Evolutionary conservation across 768 basidiomycete species (phyloP).

Genomic region (Crucibulum laeve): DNA sequence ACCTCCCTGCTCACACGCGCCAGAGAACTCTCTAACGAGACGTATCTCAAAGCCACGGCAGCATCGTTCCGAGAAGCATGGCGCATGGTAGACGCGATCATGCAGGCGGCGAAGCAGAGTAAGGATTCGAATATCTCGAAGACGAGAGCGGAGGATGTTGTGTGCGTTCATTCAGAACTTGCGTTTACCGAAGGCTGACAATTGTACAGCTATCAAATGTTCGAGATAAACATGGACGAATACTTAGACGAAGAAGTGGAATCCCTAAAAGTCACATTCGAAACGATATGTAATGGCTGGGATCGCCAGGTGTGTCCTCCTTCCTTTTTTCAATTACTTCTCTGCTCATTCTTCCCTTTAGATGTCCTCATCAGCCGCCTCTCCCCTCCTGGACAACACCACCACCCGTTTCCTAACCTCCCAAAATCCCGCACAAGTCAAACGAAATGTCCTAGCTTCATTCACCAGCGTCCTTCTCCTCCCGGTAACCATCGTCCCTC

Average conservation of each 20-base stretch:
- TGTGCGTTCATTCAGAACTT: slow-evolving; percentile 44
- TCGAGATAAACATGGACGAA: slow-evolving; percentile 95
- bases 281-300: slow-evolving; percentile 76
- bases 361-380: slow-evolving; percentile 5
- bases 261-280: slow-evolving; percentile 67
- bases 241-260: slow-evolving; percentile 95
- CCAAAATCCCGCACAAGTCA: slow-evolving; percentile 86
- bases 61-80: slow-evolving; percentile 88
- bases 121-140: slow-evolving; percentile 35
- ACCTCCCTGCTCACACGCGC: slow-evolving; percentile 72
- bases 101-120: slow-evolving; percentile 47
- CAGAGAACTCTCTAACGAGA: slow-evolving; percentile 63
- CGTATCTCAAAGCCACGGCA: slow-evolving; percentile 81
- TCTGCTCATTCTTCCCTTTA: neutral
- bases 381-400: slow-evolving; percentile 12
- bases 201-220: slow-evolving; percentile 80
- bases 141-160: slow-evolving; percentile 72
- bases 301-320: slow-evolving; percentile 55
- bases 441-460: slow-evolving; percentile 87
- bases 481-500: slow-evolving; percentile 95
- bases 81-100: slow-evolving; percentile 76
- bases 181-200: slow-evolving; percentile 2
- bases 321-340: neutral
- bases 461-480: slow-evolving; percentile 88
- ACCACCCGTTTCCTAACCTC: slow-evolving; percentile 64